These are phyloP conservation scores for Phytophthora multivora DNA, from an alignment of 352 stramenopile species.

Conservation along the genomic window DNA sequence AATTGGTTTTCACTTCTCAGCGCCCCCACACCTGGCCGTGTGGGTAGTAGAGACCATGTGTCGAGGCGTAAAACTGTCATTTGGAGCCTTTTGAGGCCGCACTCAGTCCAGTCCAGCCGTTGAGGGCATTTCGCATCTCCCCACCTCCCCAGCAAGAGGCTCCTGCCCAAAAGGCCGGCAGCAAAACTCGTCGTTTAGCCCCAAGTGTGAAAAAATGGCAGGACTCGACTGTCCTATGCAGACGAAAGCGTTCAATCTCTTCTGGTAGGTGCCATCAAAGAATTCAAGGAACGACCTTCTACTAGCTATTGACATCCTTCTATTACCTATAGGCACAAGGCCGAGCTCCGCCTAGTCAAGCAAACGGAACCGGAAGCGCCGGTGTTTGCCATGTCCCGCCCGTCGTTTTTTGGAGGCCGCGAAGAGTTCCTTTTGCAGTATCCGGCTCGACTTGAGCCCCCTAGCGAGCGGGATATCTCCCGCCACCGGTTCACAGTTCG, in stretches of 20 bases:
- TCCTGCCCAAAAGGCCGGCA: not conserved
- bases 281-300: not conserved
- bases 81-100: constrained; percentile 3
- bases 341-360: constrained; percentile 21
- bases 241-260: constrained; percentile 32
- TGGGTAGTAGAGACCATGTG: constrained; percentile 27
- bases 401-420: constrained; percentile 21
- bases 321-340: constrained; percentile 28
- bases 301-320: not conserved
- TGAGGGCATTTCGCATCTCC: constrained; percentile 16
- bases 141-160: constrained; percentile 1
- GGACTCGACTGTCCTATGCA: constrained; percentile 28
- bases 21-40: constrained; percentile 17
- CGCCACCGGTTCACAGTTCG: constrained; percentile 29
- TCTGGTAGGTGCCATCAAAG: constrained; percentile 20
- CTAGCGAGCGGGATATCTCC: constrained; percentile 16
- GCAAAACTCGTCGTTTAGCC: not conserved
- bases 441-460: constrained; percentile 22
- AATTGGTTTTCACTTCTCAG: constrained; percentile 36
- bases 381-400: constrained; percentile 27
- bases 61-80: constrained; percentile 22
- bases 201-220: constrained; percentile 10
- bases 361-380: constrained; percentile 16
- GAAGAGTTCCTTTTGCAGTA: constrained; percentile 35
- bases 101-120: not conserved